phyloP scores from a whole-genome alignment of 345 rosid genomes.

The Geranium rotundifolium region DNA sequence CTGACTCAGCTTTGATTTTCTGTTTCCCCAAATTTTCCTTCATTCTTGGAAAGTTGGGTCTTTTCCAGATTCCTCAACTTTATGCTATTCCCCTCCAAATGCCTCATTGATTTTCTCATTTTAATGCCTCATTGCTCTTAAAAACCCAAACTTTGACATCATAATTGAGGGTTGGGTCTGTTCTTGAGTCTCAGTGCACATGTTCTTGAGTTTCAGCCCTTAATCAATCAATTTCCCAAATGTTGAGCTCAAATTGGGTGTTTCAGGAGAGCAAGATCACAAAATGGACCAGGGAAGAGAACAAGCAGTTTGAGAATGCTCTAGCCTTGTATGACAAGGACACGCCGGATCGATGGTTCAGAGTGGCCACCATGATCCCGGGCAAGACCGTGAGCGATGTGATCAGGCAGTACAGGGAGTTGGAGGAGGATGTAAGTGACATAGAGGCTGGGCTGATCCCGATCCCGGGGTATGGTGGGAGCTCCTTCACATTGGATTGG shows the following conservation, averaged over 20 bases:
- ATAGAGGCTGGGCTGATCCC: slow-evolving; percentile 63
- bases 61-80: slow-evolving; percentile 24
- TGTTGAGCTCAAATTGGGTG: slow-evolving; percentile 64
- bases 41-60: slow-evolving; percentile 30
- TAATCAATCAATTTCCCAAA: not conserved
- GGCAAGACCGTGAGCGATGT: slow-evolving; percentile 38
- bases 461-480: slow-evolving; percentile 47
- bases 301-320: slow-evolving; percentile 66
- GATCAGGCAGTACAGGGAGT: slow-evolving; percentile 46
- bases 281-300: slow-evolving; percentile 76
- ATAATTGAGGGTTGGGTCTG: too few relatives aligned
- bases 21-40: slow-evolving; percentile 27
- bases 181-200: slow-evolving; percentile 15
- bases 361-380: slow-evolving; percentile 65
- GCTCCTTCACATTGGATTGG: slow-evolving; percentile 22
- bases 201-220: slow-evolving; percentile 4
- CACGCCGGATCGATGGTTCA: slow-evolving; percentile 47
- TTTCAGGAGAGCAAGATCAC: slow-evolving; percentile 42
- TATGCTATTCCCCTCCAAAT: slow-evolving; percentile 50
- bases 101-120: slow-evolving; percentile 20
- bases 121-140: slow-evolving; percentile 17
- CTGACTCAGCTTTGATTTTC: not conserved
- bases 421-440: slow-evolving; percentile 58
- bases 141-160: slow-evolving; percentile 13
- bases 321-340: slow-evolving; percentile 58